phyloP scores from a whole-genome alignment of 805 yeast species.

The Starmerella kuoi region DNA sequence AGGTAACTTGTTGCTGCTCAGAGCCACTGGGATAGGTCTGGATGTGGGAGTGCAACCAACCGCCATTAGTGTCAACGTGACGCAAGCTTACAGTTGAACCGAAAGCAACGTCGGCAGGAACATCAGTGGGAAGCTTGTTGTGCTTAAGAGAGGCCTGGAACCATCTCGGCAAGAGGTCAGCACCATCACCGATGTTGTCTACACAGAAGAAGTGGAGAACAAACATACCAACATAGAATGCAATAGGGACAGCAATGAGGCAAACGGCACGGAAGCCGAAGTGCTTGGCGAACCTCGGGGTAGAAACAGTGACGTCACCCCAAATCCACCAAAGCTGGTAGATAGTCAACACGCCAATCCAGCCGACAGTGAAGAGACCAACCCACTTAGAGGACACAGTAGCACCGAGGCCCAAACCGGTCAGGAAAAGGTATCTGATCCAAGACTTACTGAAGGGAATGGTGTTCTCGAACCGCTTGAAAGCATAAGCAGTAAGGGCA shows the following conservation, averaged over 20 bases:
- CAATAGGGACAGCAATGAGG: constrained; percentile 43
- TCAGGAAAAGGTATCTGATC: constrained; percentile 38
- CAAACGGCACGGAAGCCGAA: constrained; percentile 32
- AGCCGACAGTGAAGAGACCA: constrained; percentile 53
- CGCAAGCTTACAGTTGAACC: constrained; percentile 66
- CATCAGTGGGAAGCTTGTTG: constrained; percentile 30
- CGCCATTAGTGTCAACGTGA: constrained; percentile 57
- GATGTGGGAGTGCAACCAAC: constrained; percentile 70
- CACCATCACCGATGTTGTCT: constrained; percentile 43
- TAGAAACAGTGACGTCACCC: constrained; percentile 51
- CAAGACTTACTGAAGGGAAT: constrained; percentile 39
- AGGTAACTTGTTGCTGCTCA: constrained; percentile 66
- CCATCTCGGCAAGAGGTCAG: constrained; percentile 50
- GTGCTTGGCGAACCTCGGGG: constrained; percentile 33
- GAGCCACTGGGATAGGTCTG: constrained; percentile 53
- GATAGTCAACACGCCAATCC: constrained; percentile 44
- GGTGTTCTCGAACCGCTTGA: constrained; percentile 39
- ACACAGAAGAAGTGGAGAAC: constrained; percentile 42
- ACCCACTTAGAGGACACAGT: constrained; percentile 55
- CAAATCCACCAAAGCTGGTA: constrained; percentile 52
- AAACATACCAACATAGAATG: constrained; percentile 47
- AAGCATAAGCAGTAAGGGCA: constrained; percentile 39
- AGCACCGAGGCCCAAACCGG: constrained; percentile 43
- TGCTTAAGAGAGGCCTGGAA: constrained; percentile 50
- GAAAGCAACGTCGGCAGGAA: constrained; percentile 55